Conservation (phyloP, 352 stramenopile species). For the Globisporangium echinulatum region DNA sequence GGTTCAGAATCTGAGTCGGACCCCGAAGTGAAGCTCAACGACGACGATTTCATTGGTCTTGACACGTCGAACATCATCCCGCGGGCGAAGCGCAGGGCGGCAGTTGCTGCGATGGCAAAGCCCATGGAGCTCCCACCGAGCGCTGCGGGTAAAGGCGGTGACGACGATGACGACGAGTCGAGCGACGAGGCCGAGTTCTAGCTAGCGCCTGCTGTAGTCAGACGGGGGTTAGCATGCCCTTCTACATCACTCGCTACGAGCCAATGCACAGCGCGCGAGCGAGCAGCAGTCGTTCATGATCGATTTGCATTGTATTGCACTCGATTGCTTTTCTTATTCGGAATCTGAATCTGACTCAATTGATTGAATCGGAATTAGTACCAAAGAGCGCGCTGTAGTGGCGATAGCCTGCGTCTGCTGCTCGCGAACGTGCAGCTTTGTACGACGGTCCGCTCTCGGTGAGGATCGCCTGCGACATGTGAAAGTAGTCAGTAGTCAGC, state of each 20-base stretch:
- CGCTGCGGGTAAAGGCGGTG: conserved; percentile 7
- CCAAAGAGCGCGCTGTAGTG: conserved; percentile 33
- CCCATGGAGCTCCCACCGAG: conserved; percentile 49
- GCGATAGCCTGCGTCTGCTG: conserved; percentile 42
- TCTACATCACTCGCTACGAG: not conserved
- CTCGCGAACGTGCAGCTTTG: conserved; percentile 48
- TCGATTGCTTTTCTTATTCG: too few species aligned
- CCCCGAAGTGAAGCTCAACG: conserved; percentile 74
- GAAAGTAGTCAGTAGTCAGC: not conserved
- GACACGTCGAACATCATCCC: conserved; percentile 87
- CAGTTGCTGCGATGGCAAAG: conserved; percentile 60
- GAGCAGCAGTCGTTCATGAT: too few species aligned
- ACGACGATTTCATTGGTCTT: conserved; percentile 79
- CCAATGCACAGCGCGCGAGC: not conserved
- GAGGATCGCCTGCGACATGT: conserved; percentile 24
- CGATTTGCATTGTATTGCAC: not conserved
- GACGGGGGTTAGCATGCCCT: too few species aligned
- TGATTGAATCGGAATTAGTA: not conserved
- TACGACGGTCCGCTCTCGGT: conserved; percentile 47
- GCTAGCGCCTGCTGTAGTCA: not conserved
- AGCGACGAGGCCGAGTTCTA: conserved; percentile 86
- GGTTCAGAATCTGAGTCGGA: conserved; percentile 63
- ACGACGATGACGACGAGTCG: conserved; percentile 49
- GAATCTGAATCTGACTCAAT: not conserved
- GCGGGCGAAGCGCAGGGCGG: conserved; percentile 58